Conservation (phyloP, 192 early-diverging fungal genomes). For the Cetraspora pellucida region DNA sequence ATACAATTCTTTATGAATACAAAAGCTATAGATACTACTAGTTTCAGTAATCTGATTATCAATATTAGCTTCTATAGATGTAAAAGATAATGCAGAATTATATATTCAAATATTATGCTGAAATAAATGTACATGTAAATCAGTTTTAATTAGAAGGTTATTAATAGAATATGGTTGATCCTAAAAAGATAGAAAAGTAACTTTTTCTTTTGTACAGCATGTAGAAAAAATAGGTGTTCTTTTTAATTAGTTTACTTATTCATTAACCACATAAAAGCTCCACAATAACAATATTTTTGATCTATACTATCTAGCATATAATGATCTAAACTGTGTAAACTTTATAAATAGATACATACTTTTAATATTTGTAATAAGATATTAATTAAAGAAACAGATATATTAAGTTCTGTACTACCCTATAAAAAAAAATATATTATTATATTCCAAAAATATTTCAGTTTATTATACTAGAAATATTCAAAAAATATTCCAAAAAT, state of each 20-base stretch:
- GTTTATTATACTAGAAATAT: too few relatives aligned
- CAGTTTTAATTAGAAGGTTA: neutral
- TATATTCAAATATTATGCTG: constrained; percentile 32
- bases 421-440: too few relatives aligned
- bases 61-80: constrained; percentile 31
- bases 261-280: neutral
- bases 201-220: neutral
- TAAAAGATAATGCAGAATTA: too few relatives aligned
- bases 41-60: constrained; percentile 12
- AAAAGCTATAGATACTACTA: constrained; percentile 30
- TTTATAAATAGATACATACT: too few relatives aligned
- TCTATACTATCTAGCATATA: too few relatives aligned
- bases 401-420: too few relatives aligned
- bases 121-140: neutral
- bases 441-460: too few relatives aligned
- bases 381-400: too few relatives aligned
- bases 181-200: neutral
- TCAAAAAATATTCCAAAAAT: too few relatives aligned
- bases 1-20: constrained; percentile 29
- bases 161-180: neutral
- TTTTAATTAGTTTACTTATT: neutral
- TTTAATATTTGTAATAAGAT: too few relatives aligned
- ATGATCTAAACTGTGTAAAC: too few relatives aligned
- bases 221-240: neutral
- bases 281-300: too few relatives aligned